These are phyloP conservation scores for Arctium minus DNA, from an alignment of 129 eudicot genomes.

Conservation along the genomic window DNA sequence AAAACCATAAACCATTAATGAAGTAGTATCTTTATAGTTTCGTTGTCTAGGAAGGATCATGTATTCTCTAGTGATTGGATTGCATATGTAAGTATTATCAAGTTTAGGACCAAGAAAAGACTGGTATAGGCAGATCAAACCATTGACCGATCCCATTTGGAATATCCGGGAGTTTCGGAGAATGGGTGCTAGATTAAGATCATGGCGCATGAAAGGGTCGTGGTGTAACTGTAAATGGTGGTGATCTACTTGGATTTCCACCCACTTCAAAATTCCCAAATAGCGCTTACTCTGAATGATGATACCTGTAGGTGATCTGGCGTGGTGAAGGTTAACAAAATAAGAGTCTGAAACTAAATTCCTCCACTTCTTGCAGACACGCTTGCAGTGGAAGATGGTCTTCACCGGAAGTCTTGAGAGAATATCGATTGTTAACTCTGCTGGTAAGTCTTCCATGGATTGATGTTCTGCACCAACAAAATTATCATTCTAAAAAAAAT, in stretches of 20 bases:
- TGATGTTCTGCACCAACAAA: too few relatives aligned
- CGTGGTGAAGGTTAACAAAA: conserved; percentile 17
- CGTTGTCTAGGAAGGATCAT: background rate
- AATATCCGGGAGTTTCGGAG: background rate
- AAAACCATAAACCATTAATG: background rate
- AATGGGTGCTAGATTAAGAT: background rate
- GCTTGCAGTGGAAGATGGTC: background rate
- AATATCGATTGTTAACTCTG: conserved; percentile 19
- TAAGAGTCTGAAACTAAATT: background rate
- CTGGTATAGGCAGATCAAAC: conserved; percentile 26
- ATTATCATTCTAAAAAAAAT: too few relatives aligned
- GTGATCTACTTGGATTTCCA: background rate
- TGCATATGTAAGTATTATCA: background rate
- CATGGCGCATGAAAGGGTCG: conserved; percentile 12
- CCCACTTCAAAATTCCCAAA: background rate
- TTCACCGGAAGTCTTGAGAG: conserved; percentile 31
- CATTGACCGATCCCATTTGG: background rate
- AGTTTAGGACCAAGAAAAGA: background rate
- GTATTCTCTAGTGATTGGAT: background rate
- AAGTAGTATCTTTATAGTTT: background rate
- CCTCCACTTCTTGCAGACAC: background rate
- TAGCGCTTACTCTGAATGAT: background rate
- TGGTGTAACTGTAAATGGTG: conserved; percentile 7
- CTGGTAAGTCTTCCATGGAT: conserved; percentile 15
- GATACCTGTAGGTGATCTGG: conserved; percentile 18